Conservation (phyloP, 495 filamentous ascomycete species). For the Cryomyces minteri region DNA sequence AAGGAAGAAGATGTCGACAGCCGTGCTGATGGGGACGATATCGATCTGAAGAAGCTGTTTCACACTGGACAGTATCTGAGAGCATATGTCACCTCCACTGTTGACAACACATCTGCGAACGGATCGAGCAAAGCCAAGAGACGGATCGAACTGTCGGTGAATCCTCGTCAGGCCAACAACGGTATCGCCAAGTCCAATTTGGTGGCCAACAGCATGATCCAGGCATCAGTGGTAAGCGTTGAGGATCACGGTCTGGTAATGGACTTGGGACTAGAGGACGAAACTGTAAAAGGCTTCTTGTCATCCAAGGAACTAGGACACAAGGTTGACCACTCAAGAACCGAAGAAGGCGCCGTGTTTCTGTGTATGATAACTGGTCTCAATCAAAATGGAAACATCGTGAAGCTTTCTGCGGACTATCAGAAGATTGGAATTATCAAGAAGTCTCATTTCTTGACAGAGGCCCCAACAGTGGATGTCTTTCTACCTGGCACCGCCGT, state of each 20-base stretch:
- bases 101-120: slow-evolving; percentile 29
- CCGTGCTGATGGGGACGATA: slow-evolving; percentile 31
- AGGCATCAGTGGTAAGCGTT: slow-evolving; percentile 74
- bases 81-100: slow-evolving; percentile 61
- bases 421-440: slow-evolving; percentile 47
- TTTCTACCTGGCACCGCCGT: slow-evolving; percentile 81
- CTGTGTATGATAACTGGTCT: slow-evolving; percentile 67
- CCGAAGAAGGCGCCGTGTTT: slow-evolving; percentile 66
- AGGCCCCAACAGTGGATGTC: slow-evolving; percentile 73
- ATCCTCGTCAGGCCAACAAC: slow-evolving; percentile 55
- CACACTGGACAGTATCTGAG: slow-evolving; percentile 76
- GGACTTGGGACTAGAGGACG: slow-evolving; percentile 62
- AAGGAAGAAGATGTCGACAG: slow-evolving; percentile 33
- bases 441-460: slow-evolving; percentile 43
- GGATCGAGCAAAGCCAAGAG: slow-evolving; percentile 43
- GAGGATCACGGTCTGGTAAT: slow-evolving; percentile 93
- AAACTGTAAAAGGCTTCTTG: slow-evolving; percentile 61
- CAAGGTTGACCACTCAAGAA: slow-evolving; percentile 33
- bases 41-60: slow-evolving; percentile 59
- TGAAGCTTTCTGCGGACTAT: slow-evolving; percentile 70
- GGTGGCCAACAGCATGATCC: slow-evolving; percentile 51
- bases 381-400: slow-evolving; percentile 56
- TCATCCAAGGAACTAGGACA: slow-evolving; percentile 65
- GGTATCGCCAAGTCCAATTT: slow-evolving; percentile 53
- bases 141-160: slow-evolving; percentile 67